Base-by-base conservation (phyloP, 805 yeast genomes). In the Candida saitoana region DNA sequence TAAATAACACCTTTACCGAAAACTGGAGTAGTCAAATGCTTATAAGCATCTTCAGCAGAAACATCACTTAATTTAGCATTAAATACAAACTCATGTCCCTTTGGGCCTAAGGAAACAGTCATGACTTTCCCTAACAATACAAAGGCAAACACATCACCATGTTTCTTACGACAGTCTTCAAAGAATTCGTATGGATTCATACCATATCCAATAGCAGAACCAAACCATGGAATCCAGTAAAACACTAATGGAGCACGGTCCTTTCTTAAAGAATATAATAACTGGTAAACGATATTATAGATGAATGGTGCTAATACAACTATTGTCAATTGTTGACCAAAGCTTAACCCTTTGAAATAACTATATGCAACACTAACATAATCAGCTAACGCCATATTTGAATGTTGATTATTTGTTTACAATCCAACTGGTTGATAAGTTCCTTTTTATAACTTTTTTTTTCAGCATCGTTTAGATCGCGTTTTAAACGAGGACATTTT, bases 1-100 rank as follows among this genome's bases (percentile, higher is more conserved):
- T 93, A 93, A 40, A 93, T 86, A 41, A 93, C 99, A 56, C 98
- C 99, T 58, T 89, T 81, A 55, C 99, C 99, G 54, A 93, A 93
- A 12, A 89, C 96, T 11, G 99, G 99, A n/a, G 98, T 91, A n/a
- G 99, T 93, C 65, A 93, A 76, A 61, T 90, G 96, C 48, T 83
- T 76, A 70, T 93, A 93, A 31, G 97, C 98, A 38, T 86, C 97
- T 63, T 93, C 98, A 37, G 99, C 99, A 38, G 89, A 82, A 18
- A 90, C 98, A 54, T 88, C 96, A 22, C 82, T 78, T 41, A 85
- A 73, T 66, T 87, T 90, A 34, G 96, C 87, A 65, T 93, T 93
- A 53, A 93, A 80, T 36, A 91, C 88, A 60, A 93, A 90, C 63
- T 93, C 99, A 65, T 93, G 96, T 51, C 99, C 99, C 67, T 87